These are phyloP conservation scores for Trichoderma simmonsii DNA, from an alignment of 2,329 filamentous ascomycete genomes.

Conservation along the genomic window DNA sequence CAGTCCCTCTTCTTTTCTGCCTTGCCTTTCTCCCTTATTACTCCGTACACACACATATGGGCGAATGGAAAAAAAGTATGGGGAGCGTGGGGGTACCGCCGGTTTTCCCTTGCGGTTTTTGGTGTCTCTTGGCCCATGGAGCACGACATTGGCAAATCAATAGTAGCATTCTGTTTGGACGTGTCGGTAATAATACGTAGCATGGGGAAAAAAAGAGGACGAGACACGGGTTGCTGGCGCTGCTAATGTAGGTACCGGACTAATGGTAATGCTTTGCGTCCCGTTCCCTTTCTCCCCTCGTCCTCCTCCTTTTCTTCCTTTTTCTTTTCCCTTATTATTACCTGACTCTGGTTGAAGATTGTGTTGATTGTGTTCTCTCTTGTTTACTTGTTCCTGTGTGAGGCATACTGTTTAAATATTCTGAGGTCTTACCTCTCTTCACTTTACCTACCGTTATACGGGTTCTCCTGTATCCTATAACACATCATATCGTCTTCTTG, in stretches of 20 bases:
- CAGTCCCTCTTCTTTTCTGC: not conserved
- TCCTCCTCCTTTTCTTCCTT: not conserved
- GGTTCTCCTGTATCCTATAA: not conserved
- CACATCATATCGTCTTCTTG: not conserved
- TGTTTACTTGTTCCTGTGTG: not conserved
- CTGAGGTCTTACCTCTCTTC: not conserved
- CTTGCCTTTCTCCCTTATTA: not conserved
- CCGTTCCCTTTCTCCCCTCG: not conserved
- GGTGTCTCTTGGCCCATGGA: not conserved
- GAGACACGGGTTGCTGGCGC: not conserved
- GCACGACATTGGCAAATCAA: not conserved
- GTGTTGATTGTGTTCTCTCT: not conserved
- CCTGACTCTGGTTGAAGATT: not conserved
- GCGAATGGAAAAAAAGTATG: not conserved
- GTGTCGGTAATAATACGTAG: not conserved
- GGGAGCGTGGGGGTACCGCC: slow-evolving; percentile 11
- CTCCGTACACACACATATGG: not conserved
- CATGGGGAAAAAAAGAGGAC: not conserved
- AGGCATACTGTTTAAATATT: not conserved
- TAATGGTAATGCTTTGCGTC: not conserved
- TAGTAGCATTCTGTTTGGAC: not conserved
- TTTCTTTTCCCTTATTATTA: not conserved
- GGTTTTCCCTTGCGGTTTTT: not conserved
- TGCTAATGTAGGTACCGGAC: slow-evolving; percentile 5
- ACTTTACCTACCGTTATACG: not conserved